These are phyloP conservation scores for Asterophora lycoperdoides DNA, from an alignment of 768 basidiomycete genomes.

Conservation along the genomic window DNA sequence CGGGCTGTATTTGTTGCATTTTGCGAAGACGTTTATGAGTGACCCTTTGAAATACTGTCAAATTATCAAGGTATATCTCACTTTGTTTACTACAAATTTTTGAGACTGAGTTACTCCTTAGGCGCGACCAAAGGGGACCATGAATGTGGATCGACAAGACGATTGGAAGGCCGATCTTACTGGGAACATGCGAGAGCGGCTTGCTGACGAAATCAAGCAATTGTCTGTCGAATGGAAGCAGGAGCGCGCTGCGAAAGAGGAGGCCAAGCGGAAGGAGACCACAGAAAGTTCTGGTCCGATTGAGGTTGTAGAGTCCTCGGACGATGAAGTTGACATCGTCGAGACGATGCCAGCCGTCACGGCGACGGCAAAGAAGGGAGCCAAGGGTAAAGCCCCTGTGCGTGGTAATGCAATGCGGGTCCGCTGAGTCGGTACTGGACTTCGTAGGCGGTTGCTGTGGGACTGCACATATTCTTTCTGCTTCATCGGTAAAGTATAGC, in stretches of 20 bases:
- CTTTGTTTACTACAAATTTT: background rate
- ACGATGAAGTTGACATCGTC: slow-evolving; percentile 41
- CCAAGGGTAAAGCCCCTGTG: slow-evolving; percentile 9
- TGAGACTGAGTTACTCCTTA: background rate
- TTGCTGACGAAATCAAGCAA: slow-evolving; percentile 36
- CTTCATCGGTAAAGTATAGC: background rate
- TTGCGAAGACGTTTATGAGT: slow-evolving; percentile 70
- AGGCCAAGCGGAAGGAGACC: slow-evolving; percentile 34
- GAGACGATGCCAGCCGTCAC: slow-evolving; percentile 22
- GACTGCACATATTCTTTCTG: background rate
- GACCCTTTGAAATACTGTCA: slow-evolving; percentile 50
- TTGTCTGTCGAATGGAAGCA: slow-evolving; percentile 56
- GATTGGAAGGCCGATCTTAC: slow-evolving; percentile 55
- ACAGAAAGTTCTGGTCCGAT: slow-evolving; percentile 18
- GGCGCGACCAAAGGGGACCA: slow-evolving; percentile 26
- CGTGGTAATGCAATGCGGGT: slow-evolving; percentile 8
- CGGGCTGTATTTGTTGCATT: slow-evolving; percentile 88
- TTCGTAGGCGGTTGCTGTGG: background rate
- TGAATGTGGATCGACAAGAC: slow-evolving; percentile 34
- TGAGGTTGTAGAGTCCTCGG: slow-evolving; percentile 30
- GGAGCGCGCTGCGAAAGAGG: slow-evolving; percentile 35
- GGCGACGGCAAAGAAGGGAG: slow-evolving; percentile 10
- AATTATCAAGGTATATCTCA: slow-evolving; percentile 41
- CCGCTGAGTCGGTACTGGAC: slow-evolving; percentile 2
- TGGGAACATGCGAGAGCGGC: slow-evolving; percentile 40